Evolutionary conservation across 331 rosid species (phyloP), one percentile per base, ranked within the genome.

Genomic region (Cucumis variabilis): DNA sequence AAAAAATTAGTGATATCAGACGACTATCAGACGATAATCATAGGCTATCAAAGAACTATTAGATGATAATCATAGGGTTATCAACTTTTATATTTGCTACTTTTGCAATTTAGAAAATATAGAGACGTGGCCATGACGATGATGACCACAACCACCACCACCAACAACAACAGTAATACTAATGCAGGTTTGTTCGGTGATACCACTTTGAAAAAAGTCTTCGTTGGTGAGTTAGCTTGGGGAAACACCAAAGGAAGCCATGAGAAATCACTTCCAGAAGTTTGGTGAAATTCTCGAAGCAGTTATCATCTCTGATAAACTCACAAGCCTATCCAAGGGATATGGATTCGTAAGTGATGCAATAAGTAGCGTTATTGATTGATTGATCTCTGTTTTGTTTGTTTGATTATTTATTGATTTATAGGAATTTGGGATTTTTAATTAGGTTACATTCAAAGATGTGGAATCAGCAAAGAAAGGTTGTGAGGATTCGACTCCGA

Each of bases 281-380:
- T 93, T 88, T 67, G 98, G 98, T 5, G 93, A 96, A 89, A 96
- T 96, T 92, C 91, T 96, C 16, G 98, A 96, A 87, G 98, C 98
- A 16, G 98, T 96, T 87, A 92, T 96, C 88, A 96, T 96, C 90
- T 92, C 92, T 25, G 98, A 96, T 66, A 96, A 96, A 87, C 71
- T 89, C 81, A 96, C 96, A 30, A 97, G 93, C 91, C 91, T 95
- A 94, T 96, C 98, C 96, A 96, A 96, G 91, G 98, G 98, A 91
- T 96, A 96, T 83, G 98, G 98, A 87, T 96, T 96, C 84, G 98
- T 96, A 89, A 88, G 98, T 89, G 17, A 21, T 20, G 25, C 5
- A 21, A 7, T 63, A 21, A 1, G 21, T 63, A 63, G 25, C 13
- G 68, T 3, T 33, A 21, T 63, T 60, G 48, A 44, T 44, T 44